A percentile compares a stretch with the other conserved stretches of the same genome.
phyloP scores from a whole-genome alignment of 2,329 filamentous ascomycete species.

The Penicillium sp. region DNA sequence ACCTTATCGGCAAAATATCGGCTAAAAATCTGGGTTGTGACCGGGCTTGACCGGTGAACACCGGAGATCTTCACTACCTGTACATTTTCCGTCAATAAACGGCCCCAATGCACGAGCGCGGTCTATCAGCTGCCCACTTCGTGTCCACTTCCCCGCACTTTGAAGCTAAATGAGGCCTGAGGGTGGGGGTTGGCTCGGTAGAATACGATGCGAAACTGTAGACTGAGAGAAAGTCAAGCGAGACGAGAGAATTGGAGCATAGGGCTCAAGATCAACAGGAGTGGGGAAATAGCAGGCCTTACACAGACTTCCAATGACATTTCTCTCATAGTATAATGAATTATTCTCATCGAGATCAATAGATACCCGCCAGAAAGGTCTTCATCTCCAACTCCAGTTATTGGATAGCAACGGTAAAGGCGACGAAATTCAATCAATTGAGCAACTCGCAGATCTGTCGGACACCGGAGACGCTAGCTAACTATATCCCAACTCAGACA shows the following conservation, averaged over 20 bases:
- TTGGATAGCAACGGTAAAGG: too few relatives aligned
- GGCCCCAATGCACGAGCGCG: neutral
- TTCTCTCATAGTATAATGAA: too few relatives aligned
- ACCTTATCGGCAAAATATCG: neutral
- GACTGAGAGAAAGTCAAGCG: too few relatives aligned
- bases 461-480: neutral
- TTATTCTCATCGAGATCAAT: too few relatives aligned
- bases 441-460: neutral
- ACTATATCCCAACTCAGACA: neutral
- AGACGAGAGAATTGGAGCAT: too few relatives aligned
- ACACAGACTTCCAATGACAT: too few relatives aligned
- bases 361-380: too few relatives aligned
- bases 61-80: neutral
- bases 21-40: neutral
- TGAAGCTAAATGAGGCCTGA: neutral
- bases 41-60: neutral
- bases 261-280: too few relatives aligned
- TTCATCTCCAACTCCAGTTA: too few relatives aligned
- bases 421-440: too few relatives aligned
- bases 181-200: too few relatives aligned
- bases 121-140: neutral
- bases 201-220: neutral
- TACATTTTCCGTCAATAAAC: neutral
- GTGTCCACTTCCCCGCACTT: neutral
- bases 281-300: too few relatives aligned